Percentiles rank a stretch among this genome's conserved stretches.
These are phyloP conservation scores for Isatis tinctoria DNA, from an alignment of 345 rosid species.

Conservation along the genomic window DNA sequence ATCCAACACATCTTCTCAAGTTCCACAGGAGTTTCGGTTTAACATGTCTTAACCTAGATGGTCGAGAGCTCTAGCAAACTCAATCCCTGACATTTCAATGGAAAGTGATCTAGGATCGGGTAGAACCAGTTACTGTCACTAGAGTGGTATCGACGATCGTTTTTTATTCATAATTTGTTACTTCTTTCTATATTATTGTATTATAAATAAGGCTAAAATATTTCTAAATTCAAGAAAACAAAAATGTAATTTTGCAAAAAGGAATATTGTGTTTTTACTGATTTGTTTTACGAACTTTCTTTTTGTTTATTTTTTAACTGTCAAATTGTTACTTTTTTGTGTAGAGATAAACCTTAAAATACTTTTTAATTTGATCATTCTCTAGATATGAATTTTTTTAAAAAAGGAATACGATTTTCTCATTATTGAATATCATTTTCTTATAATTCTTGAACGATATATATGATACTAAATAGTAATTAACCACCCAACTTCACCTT, in stretches of 20 bases:
- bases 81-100: background rate
- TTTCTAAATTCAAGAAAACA: background rate
- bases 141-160: background rate
- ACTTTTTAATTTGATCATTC: background rate
- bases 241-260: background rate
- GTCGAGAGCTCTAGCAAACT: background rate
- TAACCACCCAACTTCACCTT: background rate
- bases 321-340: background rate
- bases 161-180: background rate
- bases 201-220: background rate
- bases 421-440: no score
- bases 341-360: background rate
- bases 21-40: background rate
- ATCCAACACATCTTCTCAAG: background rate
- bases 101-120: background rate
- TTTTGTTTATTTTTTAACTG: background rate
- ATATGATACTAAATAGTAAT: background rate
- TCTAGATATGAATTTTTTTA: background rate
- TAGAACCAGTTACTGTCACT: background rate
- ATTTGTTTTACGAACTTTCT: background rate
- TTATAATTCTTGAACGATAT: background rate
- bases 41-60: background rate
- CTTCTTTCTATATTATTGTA: background rate
- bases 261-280: background rate
- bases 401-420: background rate